Conservation (phyloP, 371 early-diverging fungal genomes). For the Mucor irregularis region DNA sequence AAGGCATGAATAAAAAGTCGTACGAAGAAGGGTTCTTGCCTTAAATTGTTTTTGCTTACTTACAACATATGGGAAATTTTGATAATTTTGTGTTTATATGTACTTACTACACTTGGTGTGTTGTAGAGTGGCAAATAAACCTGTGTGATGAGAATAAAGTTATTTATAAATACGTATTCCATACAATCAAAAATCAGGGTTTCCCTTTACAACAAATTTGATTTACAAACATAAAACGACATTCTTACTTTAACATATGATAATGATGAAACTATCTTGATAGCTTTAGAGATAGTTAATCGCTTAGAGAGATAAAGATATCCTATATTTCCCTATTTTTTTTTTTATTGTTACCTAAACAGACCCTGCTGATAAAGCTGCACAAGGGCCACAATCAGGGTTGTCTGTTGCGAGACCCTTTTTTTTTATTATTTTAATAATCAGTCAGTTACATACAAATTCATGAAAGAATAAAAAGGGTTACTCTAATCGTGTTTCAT, state of each 20-base stretch:
- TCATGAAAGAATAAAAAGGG: background rate
- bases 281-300: no score
- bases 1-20: background rate
- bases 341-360: no score
- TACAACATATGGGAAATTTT: background rate
- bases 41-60: background rate
- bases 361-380: no score
- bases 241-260: no score
- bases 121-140: constrained; percentile 1
- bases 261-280: no score
- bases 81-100: background rate
- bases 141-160: background rate
- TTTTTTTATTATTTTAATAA: background rate
- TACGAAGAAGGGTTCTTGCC: background rate
- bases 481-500: background rate
- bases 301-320: no score
- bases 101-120: background rate
- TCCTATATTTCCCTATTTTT: no score
- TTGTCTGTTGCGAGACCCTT: background rate
- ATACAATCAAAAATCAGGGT: background rate
- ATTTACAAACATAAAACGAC: no score
- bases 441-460: no score
- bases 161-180: no score
- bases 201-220: no score
- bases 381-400: no score